Evolutionary conservation across 2,329 filamentous ascomycete species (phyloP).

Genomic region (Drechslerella coelobrocha): DNA sequence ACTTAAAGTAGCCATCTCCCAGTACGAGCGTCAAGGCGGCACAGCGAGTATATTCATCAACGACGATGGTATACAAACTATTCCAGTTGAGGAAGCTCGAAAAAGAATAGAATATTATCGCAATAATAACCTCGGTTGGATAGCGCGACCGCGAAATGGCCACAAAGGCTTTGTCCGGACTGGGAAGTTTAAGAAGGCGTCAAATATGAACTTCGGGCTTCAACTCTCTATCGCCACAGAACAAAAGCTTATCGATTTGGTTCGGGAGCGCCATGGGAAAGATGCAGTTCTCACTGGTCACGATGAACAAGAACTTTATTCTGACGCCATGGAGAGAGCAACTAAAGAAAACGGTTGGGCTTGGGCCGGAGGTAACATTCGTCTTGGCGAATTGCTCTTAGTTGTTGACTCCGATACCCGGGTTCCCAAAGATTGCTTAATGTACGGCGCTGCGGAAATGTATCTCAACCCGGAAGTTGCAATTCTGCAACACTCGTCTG

Average conservation of each 20-base stretch:
- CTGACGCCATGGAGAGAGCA: slow-evolving; percentile 62
- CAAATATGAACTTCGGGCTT: slow-evolving; percentile 77
- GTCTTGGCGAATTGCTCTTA: slow-evolving; percentile 70
- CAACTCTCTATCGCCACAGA: slow-evolving; percentile 69
- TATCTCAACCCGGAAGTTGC: slow-evolving; percentile 72
- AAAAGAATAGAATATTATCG: slow-evolving; percentile 38
- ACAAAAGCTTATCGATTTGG: slow-evolving; percentile 59
- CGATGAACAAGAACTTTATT: slow-evolving; percentile 63
- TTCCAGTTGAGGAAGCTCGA: slow-evolving; percentile 60
- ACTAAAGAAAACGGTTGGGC: slow-evolving; percentile 65
- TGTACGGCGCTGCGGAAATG: slow-evolving; percentile 76
- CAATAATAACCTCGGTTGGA: slow-evolving; percentile 46
- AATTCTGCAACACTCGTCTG: slow-evolving; percentile 74
- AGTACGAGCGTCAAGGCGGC: slow-evolving; percentile 69
- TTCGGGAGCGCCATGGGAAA: slow-evolving; percentile 18
- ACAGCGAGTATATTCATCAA: slow-evolving; percentile 73
- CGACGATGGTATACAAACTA: slow-evolving; percentile 71
- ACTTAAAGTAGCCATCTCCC: slow-evolving; percentile 66
- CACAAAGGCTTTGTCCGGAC: slow-evolving; percentile 63
- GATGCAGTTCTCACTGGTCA: slow-evolving; percentile 27
- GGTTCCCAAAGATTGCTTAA: slow-evolving; percentile 71
- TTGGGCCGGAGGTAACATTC: slow-evolving; percentile 68
- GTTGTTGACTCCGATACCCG: slow-evolving; percentile 74
- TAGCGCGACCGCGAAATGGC: slow-evolving; percentile 61
- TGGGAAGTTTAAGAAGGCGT: slow-evolving; percentile 76